Conservation (phyloP, 176 grass and related monocot species). For the Canna indica region DNA sequence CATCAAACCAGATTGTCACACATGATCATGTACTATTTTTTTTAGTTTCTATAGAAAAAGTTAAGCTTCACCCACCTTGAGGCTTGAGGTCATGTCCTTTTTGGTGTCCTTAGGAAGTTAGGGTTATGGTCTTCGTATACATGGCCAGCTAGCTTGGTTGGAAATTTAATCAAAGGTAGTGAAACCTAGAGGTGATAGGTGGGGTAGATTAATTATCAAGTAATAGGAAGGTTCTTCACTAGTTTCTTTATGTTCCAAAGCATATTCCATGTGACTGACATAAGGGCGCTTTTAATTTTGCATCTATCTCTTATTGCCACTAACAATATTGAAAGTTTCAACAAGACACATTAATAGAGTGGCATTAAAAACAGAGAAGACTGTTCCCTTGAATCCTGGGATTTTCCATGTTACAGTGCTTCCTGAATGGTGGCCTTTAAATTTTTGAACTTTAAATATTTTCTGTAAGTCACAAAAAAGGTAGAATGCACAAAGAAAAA, state of each 20-base stretch:
- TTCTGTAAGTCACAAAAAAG: too few relatives aligned
- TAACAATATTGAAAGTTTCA: too few relatives aligned
- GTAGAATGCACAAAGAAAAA: too few relatives aligned
- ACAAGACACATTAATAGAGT: too few relatives aligned
- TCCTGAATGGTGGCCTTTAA: not conserved
- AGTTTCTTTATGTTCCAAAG: too few relatives aligned
- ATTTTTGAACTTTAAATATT: too few relatives aligned
- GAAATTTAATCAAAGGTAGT: not conserved
- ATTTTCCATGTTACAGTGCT: not conserved
- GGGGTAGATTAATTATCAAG: too few relatives aligned
- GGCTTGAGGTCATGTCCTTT: not conserved
- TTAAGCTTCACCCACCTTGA: slow-evolving; percentile 35
- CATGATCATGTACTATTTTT: slow-evolving; percentile 13
- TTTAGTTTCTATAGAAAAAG: not conserved
- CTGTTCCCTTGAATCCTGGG: not conserved
- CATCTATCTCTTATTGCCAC: too few relatives aligned
- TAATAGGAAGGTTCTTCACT: too few relatives aligned
- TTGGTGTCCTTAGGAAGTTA: not conserved
- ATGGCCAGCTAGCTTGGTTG: not conserved
- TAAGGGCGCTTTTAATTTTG: too few relatives aligned
- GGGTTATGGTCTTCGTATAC: not conserved
- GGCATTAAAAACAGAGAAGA: too few relatives aligned
- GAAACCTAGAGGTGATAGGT: not conserved
- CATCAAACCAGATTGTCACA: slow-evolving; percentile 36
- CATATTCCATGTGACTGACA: too few relatives aligned